These are phyloP conservation scores for Lentinula novae-zelandiae DNA, from an alignment of 1,284 basidiomycete species.

Conservation along the genomic window DNA sequence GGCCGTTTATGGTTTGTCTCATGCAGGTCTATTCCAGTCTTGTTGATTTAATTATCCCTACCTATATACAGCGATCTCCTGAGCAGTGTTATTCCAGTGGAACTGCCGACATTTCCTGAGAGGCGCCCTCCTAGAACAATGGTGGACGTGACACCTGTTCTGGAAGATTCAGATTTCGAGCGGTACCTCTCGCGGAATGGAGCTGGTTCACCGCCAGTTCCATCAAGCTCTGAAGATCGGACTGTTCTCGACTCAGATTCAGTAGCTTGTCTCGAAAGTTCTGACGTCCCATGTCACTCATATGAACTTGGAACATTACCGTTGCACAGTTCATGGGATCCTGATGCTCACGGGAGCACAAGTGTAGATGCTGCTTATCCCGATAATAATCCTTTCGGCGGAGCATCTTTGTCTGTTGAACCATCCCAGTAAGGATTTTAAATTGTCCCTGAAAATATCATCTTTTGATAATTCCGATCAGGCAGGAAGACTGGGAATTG, in stretches of 20 bases:
- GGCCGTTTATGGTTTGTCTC: slow-evolving; percentile 8
- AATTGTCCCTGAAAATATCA: background rate
- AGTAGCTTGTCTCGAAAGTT: background rate
- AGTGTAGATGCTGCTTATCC: background rate
- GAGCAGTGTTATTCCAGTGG: slow-evolving; percentile 1
- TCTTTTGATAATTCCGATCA: background rate
- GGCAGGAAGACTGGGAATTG: slow-evolving; percentile 5
- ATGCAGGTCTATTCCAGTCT: background rate
- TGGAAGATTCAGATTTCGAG: background rate
- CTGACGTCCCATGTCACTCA: background rate
- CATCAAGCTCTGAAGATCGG: background rate
- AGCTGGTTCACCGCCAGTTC: background rate
- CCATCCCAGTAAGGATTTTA: background rate
- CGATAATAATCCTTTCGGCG: background rate
- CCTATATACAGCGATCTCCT: background rate
- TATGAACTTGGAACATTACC: background rate
- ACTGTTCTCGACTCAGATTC: background rate
- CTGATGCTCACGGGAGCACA: background rate
- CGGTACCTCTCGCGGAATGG: background rate
- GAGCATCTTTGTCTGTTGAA: background rate
- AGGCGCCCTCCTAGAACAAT: background rate
- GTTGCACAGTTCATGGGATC: background rate
- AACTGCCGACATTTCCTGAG: background rate
- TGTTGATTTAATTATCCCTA: background rate
- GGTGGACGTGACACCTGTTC: background rate